Evolutionary conservation across 192 early-diverging fungal species (phyloP).

Genomic region (Rhizophlyctis rosea): DNA sequence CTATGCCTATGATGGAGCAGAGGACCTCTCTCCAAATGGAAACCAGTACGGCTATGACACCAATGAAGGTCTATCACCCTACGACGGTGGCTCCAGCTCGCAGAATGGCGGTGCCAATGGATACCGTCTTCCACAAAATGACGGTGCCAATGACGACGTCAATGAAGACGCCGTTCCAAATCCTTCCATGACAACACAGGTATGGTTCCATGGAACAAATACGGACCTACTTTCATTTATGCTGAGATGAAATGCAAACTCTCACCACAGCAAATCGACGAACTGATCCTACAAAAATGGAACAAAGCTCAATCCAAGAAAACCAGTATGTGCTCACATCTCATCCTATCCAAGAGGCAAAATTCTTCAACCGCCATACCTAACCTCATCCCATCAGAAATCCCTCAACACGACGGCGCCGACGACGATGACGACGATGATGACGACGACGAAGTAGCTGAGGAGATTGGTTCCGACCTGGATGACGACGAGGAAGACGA

Average conservation of each 20-base stretch:
- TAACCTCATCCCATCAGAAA: constrained; percentile 15
- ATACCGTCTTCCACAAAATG: constrained; percentile 32
- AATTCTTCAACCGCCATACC: neutral
- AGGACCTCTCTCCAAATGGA: neutral
- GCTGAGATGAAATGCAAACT: constrained; percentile 5
- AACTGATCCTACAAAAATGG: constrained; percentile 13
- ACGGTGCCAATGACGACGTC: constrained; percentile 26
- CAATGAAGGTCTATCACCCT: constrained; percentile 18
- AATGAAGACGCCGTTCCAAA: neutral
- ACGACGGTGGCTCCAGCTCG: neutral
- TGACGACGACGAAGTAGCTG: constrained; percentile 30
- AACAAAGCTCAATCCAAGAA: constrained; percentile 28
- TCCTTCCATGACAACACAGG: constrained; percentile 17
- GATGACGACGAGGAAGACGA: constrained; percentile 48
- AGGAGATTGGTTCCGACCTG: constrained; percentile 52
- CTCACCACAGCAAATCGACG: neutral
- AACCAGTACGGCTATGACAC: neutral
- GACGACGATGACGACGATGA: constrained; percentile 50
- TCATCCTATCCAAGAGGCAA: neutral
- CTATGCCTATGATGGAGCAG: constrained; percentile 13
- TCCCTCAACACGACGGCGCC: constrained; percentile 36
- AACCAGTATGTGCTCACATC: constrained; percentile 1
- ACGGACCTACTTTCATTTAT: neutral
- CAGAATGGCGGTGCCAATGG: constrained; percentile 3
- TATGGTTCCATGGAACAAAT: constrained; percentile 16